Evolutionary conservation across 2,329 filamentous ascomycete species (phyloP), one percentile per base, ranked within the genome.

Genomic region (Neonectria punicea): DNA sequence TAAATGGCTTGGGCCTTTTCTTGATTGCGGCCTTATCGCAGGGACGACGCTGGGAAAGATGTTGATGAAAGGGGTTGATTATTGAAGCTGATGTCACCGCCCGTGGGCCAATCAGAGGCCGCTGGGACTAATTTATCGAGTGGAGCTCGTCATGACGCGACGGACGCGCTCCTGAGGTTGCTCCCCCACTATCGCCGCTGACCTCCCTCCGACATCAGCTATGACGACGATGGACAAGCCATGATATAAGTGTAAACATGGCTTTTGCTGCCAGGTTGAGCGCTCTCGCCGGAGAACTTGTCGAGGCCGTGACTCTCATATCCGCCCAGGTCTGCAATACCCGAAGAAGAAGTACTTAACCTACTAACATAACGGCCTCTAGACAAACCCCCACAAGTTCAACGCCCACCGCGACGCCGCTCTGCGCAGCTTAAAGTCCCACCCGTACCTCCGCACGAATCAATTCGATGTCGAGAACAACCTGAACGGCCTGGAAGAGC

Each of bases 401-500:
- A 81, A 79, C 47, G 63, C 78, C 16, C 78, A 82, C 22, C 84
- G 81, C 60, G 86, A 90, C 57, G 80, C 80, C 25, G 81, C 83
- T 39, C 72, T 89, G 32, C 84, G 83, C 32, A 82, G 75, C 51
- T 76, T 91, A 39, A 86, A 85, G 54, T 79, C 85, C 34, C 83
- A 89, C 69, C 86, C 79, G 51, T 88, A 87, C 75, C 81, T 87
- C 36, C 87, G 91, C 41, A 93, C 90, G 1, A 93, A 95, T 73
- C 91, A 93, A 70, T 94, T 94, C 74, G 89, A 92, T 49, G 87
- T 94, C 20, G 81, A 86, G 43, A 85, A 85, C 41, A 85, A 85
- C 39, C 83, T 95, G 2, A 83, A 88, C 53, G 92, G 92, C 1
- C 83, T 98, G 3, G 90, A 94, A 70, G 96, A 98, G 80, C 94